These are phyloP conservation scores for Edaphochlamys debaryana DNA, from an alignment of 139 green algal genomes.

Conservation along the genomic window DNA sequence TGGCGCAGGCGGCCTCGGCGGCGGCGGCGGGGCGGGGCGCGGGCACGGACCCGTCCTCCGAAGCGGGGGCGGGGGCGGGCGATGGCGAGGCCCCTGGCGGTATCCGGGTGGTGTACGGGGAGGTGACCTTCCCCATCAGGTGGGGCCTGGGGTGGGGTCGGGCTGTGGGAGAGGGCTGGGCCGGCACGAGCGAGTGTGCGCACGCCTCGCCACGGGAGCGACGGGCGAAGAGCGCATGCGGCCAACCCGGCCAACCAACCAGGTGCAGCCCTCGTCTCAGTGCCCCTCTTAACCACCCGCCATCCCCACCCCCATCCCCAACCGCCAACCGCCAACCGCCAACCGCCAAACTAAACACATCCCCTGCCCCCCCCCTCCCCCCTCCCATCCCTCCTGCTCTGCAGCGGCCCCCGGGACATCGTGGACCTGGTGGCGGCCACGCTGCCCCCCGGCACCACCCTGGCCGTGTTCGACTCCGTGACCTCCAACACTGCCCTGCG, in stretches of 20 bases:
- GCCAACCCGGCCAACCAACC: no score
- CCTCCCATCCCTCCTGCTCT: neutral
- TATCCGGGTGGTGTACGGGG: conserved; percentile 50
- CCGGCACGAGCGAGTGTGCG: no score
- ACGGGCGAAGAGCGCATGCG: no score
- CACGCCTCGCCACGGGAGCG: no score
- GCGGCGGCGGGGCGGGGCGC: conserved; percentile 40
- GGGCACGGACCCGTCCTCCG: neutral
- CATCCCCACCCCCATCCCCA: no score
- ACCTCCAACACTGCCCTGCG: conserved; percentile 75
- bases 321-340: no score
- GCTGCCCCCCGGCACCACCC: conserved; percentile 51
- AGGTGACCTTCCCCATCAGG: conserved; percentile 62
- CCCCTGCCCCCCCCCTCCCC: neutral
- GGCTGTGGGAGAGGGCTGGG: no score
- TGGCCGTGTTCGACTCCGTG: conserved; percentile 75
- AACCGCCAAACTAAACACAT: no score
- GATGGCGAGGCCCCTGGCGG: neutral
- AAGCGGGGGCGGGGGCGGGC: neutral
- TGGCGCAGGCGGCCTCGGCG: conserved; percentile 57
- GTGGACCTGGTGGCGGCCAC: conserved; percentile 53
- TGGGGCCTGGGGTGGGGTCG: neutral
- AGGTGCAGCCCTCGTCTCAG: no score
- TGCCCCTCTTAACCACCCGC: no score
- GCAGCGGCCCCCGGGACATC: conserved; percentile 56